A percentile compares a stretch with the other conserved stretches of the same genome.
phyloP scores from a whole-genome alignment of 495 filamentous ascomycete genomes.

The Penicillium angulare region DNA sequence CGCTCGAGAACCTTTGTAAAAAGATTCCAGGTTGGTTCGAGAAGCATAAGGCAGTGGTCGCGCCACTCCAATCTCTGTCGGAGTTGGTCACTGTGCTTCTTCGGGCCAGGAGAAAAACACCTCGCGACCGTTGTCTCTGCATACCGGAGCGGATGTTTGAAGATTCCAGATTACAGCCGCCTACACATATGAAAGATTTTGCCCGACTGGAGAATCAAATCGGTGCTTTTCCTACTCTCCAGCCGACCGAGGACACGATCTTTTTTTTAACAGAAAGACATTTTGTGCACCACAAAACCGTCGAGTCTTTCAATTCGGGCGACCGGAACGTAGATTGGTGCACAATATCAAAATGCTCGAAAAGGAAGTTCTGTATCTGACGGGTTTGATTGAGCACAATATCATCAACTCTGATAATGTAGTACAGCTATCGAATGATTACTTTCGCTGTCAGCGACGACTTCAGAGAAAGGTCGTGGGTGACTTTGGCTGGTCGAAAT shows the following conservation, averaged over 20 bases:
- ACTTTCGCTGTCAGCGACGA: neutral
- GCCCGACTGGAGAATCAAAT: too few relatives aligned
- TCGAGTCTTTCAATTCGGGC: neutral
- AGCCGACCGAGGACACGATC: too few relatives aligned
- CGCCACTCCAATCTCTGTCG: neutral
- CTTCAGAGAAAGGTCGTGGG: neutral
- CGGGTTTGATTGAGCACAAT: neutral
- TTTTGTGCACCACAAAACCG: neutral
- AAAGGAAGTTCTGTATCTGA: neutral
- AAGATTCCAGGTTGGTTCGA: neutral
- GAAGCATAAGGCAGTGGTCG: neutral
- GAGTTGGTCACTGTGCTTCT: neutral
- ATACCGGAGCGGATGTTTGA: too few relatives aligned
- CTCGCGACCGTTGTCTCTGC: too few relatives aligned
- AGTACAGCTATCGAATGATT: neutral
- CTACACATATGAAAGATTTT: too few relatives aligned
- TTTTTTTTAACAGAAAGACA: too few relatives aligned
- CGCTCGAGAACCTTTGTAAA: neutral
- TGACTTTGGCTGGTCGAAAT: neutral
- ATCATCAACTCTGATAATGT: neutral
- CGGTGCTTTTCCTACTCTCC: too few relatives aligned
- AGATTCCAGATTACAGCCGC: too few relatives aligned
- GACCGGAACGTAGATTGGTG: neutral
- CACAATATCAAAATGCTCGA: neutral
- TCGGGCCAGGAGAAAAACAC: neutral